Conservation (phyloP, 805 yeast species). For the Tetrapisispora namnaoensis region DNA sequence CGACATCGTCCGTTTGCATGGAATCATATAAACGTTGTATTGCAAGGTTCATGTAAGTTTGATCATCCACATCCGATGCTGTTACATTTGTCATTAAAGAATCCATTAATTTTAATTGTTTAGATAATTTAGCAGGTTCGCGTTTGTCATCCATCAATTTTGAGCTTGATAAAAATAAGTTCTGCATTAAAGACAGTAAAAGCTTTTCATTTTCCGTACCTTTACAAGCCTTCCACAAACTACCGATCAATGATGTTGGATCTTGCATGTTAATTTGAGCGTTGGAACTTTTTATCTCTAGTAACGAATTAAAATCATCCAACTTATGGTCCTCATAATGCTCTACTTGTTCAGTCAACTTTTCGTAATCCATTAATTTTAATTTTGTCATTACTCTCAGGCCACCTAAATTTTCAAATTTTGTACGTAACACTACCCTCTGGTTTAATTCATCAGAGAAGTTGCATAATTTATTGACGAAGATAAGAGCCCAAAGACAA, state of each 20-base stretch:
- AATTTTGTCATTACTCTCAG: slow-evolving; percentile 34
- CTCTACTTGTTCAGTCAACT: slow-evolving; percentile 56
- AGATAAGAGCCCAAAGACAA: slow-evolving; percentile 24
- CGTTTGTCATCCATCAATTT: slow-evolving; percentile 15
- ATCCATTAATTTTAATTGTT: slow-evolving; percentile 47
- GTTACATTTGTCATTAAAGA: slow-evolving; percentile 62
- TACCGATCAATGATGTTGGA: slow-evolving; percentile 60
- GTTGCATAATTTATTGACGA: slow-evolving; percentile 25
- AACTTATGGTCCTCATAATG: slow-evolving; percentile 42
- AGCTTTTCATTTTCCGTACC: slow-evolving; percentile 43
- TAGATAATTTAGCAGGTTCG: slow-evolving; percentile 23
- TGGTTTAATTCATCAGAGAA: slow-evolving; percentile 23
- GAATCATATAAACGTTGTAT: slow-evolving; percentile 68
- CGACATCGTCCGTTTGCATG: slow-evolving; percentile 82
- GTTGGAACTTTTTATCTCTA: slow-evolving; percentile 13
- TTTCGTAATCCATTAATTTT: slow-evolving; percentile 48
- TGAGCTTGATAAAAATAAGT: slow-evolving; percentile 25
- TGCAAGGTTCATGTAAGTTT: slow-evolving; percentile 67
- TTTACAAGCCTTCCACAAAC: slow-evolving; percentile 40
- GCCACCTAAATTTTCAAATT: slow-evolving; percentile 26
- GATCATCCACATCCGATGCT: slow-evolving; percentile 39
- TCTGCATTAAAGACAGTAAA: slow-evolving; percentile 40
- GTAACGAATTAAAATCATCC: slow-evolving; percentile 25
- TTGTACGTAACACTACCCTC: slow-evolving; percentile 25
- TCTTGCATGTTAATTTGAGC: slow-evolving; percentile 38